Percentiles rank a stretch among this genome's conserved stretches.
phyloP scores from a whole-genome alignment of 2,329 filamentous ascomycete genomes.

The Aspergillus sp. region DNA sequence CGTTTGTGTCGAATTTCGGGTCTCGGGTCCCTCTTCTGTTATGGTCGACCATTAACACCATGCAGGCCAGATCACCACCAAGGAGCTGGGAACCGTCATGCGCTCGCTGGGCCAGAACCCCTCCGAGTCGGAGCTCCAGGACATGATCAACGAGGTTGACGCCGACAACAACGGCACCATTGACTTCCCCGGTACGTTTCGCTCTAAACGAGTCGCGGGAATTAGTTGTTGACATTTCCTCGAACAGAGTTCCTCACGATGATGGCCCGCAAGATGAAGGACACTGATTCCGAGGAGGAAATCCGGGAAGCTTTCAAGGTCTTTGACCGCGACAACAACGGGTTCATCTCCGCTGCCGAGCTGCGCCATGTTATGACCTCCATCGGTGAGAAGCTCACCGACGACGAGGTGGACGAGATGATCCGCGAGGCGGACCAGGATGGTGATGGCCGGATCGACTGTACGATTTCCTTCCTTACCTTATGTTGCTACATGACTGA shows the following conservation, averaged over 20 bases:
- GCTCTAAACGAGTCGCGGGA: neutral
- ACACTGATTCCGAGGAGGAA: conserved; percentile 87
- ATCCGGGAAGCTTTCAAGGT: conserved; percentile 89
- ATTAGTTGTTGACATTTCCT: conserved; percentile 12
- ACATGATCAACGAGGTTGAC: conserved; percentile 94
- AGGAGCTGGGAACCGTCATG: conserved; percentile 88
- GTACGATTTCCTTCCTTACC: conserved; percentile 50
- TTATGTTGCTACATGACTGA: neutral
- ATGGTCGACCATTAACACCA: conserved; percentile 12
- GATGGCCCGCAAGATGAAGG: conserved; percentile 95
- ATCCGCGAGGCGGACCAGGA: conserved; percentile 89
- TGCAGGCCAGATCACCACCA: conserved; percentile 84
- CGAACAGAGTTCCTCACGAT: conserved; percentile 79
- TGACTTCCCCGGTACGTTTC: conserved; percentile 74
- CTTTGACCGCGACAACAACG: conserved; percentile 88
- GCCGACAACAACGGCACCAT: conserved; percentile 92
- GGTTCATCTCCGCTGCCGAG: conserved; percentile 85
- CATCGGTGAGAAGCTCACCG: conserved; percentile 86
- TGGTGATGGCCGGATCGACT: conserved; percentile 84
- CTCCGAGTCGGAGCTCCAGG: conserved; percentile 84
- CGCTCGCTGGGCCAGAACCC: conserved; percentile 86
- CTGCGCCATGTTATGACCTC: conserved; percentile 90
- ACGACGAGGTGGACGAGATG: conserved; percentile 91
- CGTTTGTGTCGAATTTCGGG: neutral
- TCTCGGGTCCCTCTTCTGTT: neutral